Percentiles rank a stretch among this genome's conserved stretches.
These are phyloP conservation scores for Colletotrichum sp. DNA, from an alignment of 2,329 filamentous ascomycete species.

Conservation along the genomic window DNA sequence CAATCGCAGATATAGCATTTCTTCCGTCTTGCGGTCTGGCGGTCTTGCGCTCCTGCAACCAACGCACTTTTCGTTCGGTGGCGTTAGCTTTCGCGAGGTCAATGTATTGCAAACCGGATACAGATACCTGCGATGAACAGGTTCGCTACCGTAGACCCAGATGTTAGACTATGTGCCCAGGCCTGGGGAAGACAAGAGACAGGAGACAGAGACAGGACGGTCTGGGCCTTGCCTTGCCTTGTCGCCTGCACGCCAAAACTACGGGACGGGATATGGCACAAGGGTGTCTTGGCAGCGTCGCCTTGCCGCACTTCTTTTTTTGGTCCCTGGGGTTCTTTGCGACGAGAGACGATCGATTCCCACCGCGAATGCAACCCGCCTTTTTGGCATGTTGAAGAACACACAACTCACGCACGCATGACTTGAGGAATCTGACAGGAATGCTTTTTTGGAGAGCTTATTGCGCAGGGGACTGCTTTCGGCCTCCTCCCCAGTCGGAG, in stretches of 20 bases:
- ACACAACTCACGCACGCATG: neutral
- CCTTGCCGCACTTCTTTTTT: neutral
- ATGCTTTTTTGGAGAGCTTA: neutral
- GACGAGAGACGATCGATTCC: slow-evolving; percentile 1
- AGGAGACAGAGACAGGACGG: neutral
- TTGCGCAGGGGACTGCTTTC: neutral
- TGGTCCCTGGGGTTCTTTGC: neutral
- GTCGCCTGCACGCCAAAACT: neutral
- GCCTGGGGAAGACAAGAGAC: neutral
- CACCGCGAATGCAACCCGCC: neutral
- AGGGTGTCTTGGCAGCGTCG: neutral
- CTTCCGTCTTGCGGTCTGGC: no score
- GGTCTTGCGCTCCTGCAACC: neutral
- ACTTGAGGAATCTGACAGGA: neutral
- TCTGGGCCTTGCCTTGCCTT: neutral
- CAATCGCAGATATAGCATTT: neutral
- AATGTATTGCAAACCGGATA: neutral
- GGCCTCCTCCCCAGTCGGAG: neutral
- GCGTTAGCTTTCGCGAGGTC: neutral
- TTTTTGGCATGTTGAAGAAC: neutral
- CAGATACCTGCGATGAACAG: neutral
- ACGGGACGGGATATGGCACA: neutral
- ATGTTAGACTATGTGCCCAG: neutral
- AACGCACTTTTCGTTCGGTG: neutral
- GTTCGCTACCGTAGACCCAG: neutral